Evolutionary conservation across 73 alveolate species (phyloP).

Genomic region (Symbiodinium natans): DNA sequence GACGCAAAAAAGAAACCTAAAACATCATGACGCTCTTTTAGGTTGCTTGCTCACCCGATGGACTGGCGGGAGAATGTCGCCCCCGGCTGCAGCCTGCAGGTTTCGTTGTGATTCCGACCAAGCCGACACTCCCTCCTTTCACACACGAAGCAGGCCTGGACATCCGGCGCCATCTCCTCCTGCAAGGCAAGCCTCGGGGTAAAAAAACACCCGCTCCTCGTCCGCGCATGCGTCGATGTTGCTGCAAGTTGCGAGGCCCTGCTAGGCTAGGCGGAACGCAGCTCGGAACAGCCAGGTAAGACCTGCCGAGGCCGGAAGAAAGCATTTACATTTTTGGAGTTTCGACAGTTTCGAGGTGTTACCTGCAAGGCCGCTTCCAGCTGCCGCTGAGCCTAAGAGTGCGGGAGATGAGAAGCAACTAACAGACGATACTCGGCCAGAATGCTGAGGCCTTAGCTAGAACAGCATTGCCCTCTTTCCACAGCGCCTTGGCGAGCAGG

Average conservation of each 20-base stretch:
- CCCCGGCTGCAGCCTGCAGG: conserved; percentile 31
- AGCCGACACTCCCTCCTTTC: neutral
- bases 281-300: conserved; percentile 51
- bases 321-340: neutral
- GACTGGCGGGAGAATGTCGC: conserved; percentile 70
- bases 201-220: too few relatives aligned
- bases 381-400: conserved; percentile 72
- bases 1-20: too few relatives aligned
- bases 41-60: conserved; percentile 13
- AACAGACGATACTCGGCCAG: too few relatives aligned
- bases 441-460: neutral
- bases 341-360: neutral
- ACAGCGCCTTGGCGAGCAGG: conserved; percentile 71
- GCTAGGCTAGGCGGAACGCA: neutral
- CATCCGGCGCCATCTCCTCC: conserved; percentile 54
- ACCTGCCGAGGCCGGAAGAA: neutral
- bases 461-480: conserved; percentile 77
- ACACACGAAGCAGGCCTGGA: neutral
- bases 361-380: conserved; percentile 60
- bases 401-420: too few relatives aligned
- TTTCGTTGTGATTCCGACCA: neutral
- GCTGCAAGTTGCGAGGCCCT: too few relatives aligned
- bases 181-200: conserved; percentile 71
- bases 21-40: too few relatives aligned
- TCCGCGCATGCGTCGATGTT: too few relatives aligned